Percentiles rank a stretch among this genome's conserved stretches.
Evolutionary conservation across 345 rosid genomes (phyloP).

Genomic region (Eucalyptus fibrosa): DNA sequence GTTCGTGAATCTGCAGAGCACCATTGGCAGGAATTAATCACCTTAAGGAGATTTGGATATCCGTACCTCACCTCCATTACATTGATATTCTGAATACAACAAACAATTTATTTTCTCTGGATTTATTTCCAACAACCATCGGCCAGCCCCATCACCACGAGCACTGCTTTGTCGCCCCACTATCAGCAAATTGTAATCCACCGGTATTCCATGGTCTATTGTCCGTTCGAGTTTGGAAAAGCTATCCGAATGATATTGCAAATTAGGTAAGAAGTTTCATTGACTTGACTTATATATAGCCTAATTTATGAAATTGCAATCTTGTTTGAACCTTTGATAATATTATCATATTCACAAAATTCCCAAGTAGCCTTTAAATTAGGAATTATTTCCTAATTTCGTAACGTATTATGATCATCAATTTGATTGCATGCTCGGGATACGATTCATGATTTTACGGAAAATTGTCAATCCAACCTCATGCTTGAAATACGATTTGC

Average conservation of each 20-base stretch:
- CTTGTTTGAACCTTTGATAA: too few relatives aligned
- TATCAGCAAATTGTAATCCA: rapidly evolving
- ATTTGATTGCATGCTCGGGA: rapidly evolving
- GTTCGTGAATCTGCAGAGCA: too few relatives aligned
- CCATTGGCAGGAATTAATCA: too few relatives aligned
- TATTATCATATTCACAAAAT: not conserved
- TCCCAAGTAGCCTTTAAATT: too few relatives aligned
- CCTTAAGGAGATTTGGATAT: too few relatives aligned
- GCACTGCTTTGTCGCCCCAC: not conserved
- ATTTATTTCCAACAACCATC: too few relatives aligned
- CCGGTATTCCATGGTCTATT: too few relatives aligned
- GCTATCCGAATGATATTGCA: not conserved
- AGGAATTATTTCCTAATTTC: not conserved
- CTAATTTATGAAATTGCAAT: not conserved
- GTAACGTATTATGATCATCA: too few relatives aligned
- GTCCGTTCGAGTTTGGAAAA: not conserved
- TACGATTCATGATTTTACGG: rapidly evolving
- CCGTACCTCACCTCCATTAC: too few relatives aligned
- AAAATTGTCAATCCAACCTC: not conserved
- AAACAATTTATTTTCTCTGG: too few relatives aligned
- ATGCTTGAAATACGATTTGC: too few relatives aligned
- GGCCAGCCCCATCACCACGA: not conserved
- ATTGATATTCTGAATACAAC: too few relatives aligned
- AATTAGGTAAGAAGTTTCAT: not conserved
- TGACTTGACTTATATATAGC: not conserved